Evolutionary conservation across 2,329 filamentous ascomycete genomes (phyloP).

Genomic region (Aspergillus cejpii): DNA sequence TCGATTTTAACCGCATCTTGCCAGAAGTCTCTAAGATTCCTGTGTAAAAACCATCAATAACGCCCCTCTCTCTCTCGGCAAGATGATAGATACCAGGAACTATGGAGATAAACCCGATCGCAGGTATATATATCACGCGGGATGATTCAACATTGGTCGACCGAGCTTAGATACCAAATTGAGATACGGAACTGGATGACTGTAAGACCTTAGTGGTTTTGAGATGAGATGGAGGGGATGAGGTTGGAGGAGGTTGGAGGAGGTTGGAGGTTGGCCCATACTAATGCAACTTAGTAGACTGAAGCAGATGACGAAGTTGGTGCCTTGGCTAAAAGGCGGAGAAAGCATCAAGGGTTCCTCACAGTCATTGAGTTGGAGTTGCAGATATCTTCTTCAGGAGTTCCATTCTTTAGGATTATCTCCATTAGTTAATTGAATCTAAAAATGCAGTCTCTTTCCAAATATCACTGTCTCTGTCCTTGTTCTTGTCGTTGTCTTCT

Average conservation of each 20-base stretch:
- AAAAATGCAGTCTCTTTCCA: too few species aligned
- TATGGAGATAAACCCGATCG: not conserved
- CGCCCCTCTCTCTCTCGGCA: not conserved
- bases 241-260: too few species aligned
- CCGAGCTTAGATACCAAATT: not conserved
- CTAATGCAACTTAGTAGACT: not conserved
- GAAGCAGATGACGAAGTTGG: not conserved
- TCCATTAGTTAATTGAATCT: too few species aligned
- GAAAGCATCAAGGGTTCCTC: not conserved
- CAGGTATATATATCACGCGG: not conserved
- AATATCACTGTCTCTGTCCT: not conserved
- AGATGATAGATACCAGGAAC: not conserved
- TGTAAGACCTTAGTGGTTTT: too few species aligned
- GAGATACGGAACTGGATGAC: too few species aligned
- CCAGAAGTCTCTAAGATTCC: conserved; percentile 1
- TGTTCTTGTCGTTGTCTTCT: not conserved
- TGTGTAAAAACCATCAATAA: not conserved
- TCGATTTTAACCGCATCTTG: conserved; percentile 26
- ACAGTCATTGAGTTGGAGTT: not conserved
- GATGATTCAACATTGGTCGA: not conserved
- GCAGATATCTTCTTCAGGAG: not conserved
- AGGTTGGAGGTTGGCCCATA: not conserved
- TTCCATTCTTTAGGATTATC: too few species aligned
- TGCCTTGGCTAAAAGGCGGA: not conserved
- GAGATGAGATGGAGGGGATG: too few species aligned